Percentiles rank a stretch among this genome's conserved stretches.
Evolutionary conservation across 441 rosid genomes (phyloP).

Genomic region (Pelargonium australe): DNA sequence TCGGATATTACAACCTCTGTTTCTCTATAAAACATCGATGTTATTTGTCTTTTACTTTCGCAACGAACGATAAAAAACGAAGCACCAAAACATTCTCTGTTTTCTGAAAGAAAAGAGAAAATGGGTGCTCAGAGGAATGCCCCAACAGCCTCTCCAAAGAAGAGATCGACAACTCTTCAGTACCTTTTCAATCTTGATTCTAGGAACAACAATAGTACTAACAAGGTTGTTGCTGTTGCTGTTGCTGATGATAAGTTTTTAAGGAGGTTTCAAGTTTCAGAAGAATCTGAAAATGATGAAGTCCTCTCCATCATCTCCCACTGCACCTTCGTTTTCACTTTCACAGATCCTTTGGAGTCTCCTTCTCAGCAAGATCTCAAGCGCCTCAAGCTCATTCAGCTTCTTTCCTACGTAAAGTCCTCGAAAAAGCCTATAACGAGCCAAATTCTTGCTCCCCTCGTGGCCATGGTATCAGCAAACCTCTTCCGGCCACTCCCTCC

Average conservation of each 20-base stretch:
- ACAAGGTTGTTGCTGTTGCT: not conserved
- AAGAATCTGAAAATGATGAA: constrained; percentile 28
- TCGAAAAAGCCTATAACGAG: constrained; percentile 47
- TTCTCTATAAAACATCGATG: constrained; percentile 26
- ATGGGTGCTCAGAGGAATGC: constrained; percentile 36
- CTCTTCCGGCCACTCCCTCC: constrained; percentile 61
- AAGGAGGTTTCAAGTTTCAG: constrained; percentile 9
- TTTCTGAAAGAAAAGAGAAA: constrained; percentile 15
- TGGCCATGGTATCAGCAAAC: constrained; percentile 56
- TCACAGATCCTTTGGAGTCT: constrained; percentile 59
- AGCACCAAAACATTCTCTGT: constrained; percentile 10
- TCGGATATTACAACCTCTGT: constrained; percentile 30
- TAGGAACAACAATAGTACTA: not conserved
- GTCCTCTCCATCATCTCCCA: constrained; percentile 29
- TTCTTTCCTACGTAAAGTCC: constrained; percentile 59
- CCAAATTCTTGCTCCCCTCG: constrained; percentile 66
- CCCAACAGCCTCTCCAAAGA: constrained; percentile 29
- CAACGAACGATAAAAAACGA: constrained; percentile 5
- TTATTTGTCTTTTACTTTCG: constrained; percentile 25
- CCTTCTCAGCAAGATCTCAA: constrained; percentile 70
- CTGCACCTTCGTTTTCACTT: constrained; percentile 63
- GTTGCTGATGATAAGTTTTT: not conserved
- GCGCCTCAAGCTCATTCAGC: constrained; percentile 68
- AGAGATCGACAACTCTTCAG: constrained; percentile 29
- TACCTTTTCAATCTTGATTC: constrained; percentile 37